Base-by-base conservation (phyloP, 371 early-diverging fungal genomes). In the Mortierella sp. region DNA sequence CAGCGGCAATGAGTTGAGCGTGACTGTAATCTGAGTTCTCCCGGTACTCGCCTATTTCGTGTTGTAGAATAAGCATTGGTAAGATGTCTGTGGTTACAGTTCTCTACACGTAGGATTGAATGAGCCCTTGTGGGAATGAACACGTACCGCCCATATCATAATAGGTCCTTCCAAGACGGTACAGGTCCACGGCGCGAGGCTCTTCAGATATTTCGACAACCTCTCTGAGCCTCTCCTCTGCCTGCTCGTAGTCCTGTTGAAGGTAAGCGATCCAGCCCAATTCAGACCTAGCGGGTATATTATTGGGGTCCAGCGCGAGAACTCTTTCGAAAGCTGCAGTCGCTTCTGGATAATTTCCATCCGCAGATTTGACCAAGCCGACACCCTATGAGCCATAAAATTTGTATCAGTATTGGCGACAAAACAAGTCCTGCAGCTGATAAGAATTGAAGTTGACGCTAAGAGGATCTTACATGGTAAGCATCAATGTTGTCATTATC, bases 121-220 rank as follows among this genome's bases (percentile, higher is more conserved):
- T 3, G 5, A 21, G 8, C 13, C 5, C 5, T n/a, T 55, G 46
- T 11, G 13, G 9, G 21, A 28, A 69, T 10, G 9, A 43, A 11
- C 16, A 59, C 81, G 72, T 89, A 93, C 95, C 96, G 74, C 92
- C 95, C 91, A 94, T 91, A 10, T 88, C 92, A 95, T 96, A 98
- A 80, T 95, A 95, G 1, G 94, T 89, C n/a, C 93, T 86, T 4
- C 96, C 97, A 6, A 96, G 78, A 4, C 96, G 90, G 74, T 93
- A 95, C 55, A 92, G 87, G 76, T 93, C 91, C 37, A 90, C 79
- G 3, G 95, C 93, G 16, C 86, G 73, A 21, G 81, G 82, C 8
- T 87, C 74, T 5, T 89, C 89, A 5, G 85, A 81, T 19, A 89
- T 79, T 2, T 87, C 89, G 37, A 95, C 83, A 3, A 94, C 95